Percentiles rank a stretch among this genome's conserved stretches.
These are phyloP conservation scores for Fragaria iinumae DNA, from an alignment of 306 rosid genomes.

Conservation along the genomic window DNA sequence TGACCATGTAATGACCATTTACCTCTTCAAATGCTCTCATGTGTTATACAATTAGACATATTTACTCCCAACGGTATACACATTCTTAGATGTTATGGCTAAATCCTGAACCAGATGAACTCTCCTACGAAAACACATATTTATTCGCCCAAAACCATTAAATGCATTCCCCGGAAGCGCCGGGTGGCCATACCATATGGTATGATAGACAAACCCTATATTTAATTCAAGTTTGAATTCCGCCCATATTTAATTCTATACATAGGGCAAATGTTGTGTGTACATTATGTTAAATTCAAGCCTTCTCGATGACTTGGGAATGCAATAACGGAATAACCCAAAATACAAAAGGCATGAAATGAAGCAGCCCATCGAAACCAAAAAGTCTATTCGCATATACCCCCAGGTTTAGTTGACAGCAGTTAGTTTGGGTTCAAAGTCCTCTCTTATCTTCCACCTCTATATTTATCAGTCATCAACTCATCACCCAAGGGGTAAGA, in stretches of 20 bases:
- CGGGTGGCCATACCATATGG: too few species aligned
- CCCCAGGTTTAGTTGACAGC: not conserved
- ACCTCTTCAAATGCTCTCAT: too few species aligned
- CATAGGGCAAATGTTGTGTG: conserved; percentile 4
- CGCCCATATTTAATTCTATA: conserved; percentile 11
- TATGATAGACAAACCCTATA: too few species aligned
- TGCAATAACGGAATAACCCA: not conserved
- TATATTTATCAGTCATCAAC: not conserved
- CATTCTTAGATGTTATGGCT: too few species aligned
- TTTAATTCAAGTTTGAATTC: not conserved
- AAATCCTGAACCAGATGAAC: too few species aligned
- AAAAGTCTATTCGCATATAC: not conserved
- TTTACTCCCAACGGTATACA: too few species aligned
- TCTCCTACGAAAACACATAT: too few species aligned
- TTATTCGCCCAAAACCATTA: too few species aligned
- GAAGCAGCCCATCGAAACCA: not conserved
- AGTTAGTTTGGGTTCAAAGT: not conserved
- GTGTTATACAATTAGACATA: too few species aligned
- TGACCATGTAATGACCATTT: too few species aligned
- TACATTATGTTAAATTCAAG: not conserved
- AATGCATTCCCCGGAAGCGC: too few species aligned
- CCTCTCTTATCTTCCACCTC: not conserved
- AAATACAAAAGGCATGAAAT: not conserved
- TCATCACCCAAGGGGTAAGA: not conserved
- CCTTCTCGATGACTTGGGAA: not conserved